These are phyloP conservation scores for Aspergillus sp. DNA, from an alignment of 2,329 filamentous ascomycete species.

Conservation along the genomic window DNA sequence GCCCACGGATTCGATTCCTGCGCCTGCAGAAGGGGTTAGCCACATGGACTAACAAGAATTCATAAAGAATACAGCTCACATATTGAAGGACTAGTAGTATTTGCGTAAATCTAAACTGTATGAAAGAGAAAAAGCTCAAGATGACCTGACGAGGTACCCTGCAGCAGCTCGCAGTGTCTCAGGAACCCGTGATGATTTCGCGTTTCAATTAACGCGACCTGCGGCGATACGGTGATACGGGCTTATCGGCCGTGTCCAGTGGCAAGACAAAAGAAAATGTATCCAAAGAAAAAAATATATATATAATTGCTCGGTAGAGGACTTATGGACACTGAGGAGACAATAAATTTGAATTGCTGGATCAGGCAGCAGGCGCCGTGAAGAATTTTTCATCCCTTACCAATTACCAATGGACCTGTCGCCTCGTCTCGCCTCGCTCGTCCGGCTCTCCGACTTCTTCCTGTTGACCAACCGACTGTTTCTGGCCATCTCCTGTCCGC, in stretches of 20 bases:
- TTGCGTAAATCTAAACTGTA: background rate
- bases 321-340: background rate
- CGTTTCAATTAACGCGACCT: constrained; percentile 36
- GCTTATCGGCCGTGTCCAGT: constrained; percentile 9
- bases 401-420: background rate
- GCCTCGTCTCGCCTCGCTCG: background rate
- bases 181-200: constrained; percentile 32
- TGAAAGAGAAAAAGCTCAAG: background rate
- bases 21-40: constrained; percentile 11
- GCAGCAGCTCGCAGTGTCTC: constrained; percentile 18
- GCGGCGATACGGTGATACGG: background rate
- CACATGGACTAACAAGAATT: background rate
- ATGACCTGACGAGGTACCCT: background rate
- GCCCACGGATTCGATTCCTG: constrained; percentile 35
- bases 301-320: background rate
- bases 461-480: background rate
- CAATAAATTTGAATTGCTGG: background rate
- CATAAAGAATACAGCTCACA: background rate
- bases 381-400: constrained; percentile 5
- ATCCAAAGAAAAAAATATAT: too few relatives aligned
- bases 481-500: background rate
- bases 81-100: background rate
- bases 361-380: background rate
- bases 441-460: background rate
- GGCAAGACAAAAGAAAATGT: background rate